Percentiles rank a stretch among this genome's conserved stretches.
Conservation (phyloP, 495 filamentous ascomycete species). For the Talaromyces stipitatus region DNA sequence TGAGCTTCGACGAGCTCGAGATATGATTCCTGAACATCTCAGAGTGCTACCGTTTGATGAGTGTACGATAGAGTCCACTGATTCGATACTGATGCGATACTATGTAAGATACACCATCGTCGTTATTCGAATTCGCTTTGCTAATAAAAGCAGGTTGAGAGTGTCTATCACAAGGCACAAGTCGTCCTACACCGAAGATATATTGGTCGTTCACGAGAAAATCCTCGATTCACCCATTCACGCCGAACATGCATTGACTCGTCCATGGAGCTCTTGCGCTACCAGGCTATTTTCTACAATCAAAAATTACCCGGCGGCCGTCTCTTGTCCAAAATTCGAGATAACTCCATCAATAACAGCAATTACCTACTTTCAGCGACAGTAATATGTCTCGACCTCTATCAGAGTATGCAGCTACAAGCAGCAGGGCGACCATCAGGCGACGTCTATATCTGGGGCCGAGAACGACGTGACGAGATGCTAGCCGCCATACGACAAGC, state of each 20-base stretch:
- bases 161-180: conserved; percentile 83
- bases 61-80: conserved; percentile 63
- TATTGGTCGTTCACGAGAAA: conserved; percentile 66
- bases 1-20: conserved; percentile 63
- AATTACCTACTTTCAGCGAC: conserved; percentile 90
- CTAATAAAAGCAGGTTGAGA: conserved; percentile 49
- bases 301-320: conserved; percentile 70
- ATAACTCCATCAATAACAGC: conserved; percentile 67
- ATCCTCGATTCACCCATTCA: conserved; percentile 74
- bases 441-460: conserved; percentile 58
- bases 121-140: not conserved
- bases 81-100: conserved; percentile 78
- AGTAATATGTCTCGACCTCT: conserved; percentile 80
- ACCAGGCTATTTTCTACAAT: conserved; percentile 65
- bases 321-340: conserved; percentile 61
- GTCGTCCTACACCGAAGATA: conserved; percentile 87
- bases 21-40: conserved; percentile 69
- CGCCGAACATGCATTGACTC: conserved; percentile 82
- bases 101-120: conserved; percentile 29
- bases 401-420: conserved; percentile 29
- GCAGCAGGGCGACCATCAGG: conserved; percentile 32
- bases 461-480: conserved; percentile 69
- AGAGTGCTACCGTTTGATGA: conserved; percentile 72
- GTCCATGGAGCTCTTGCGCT: conserved; percentile 68
- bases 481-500: conserved; percentile 61